Evolutionary conservation across 2,329 filamentous ascomycete species (phyloP), one percentile per base, ranked within the genome.

Genomic region (Aspergillus aculeatus): DNA sequence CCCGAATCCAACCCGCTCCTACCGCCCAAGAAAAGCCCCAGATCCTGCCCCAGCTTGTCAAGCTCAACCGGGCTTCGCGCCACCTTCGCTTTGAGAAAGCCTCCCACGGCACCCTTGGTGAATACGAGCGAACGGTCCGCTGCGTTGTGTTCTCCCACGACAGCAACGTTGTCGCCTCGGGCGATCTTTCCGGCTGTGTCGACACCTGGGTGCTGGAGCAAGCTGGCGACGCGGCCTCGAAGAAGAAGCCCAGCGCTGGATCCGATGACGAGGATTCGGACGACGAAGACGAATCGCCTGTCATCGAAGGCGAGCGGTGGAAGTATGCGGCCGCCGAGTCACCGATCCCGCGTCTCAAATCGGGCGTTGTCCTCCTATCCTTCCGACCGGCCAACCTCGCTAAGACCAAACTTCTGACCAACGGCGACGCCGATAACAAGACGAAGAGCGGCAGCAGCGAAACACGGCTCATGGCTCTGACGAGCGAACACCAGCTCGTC

Each of bases 121-220:
- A 79, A 26, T 98, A 97, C 75, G 86, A 92, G 63, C 85, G 89
- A 71, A 88, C 83, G 49, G 87, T 98, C 65, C 87, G 84, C 38
- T 89, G 91, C 56, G 75, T 89, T 26, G 82, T 88, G 2, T 97
- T 98, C 74, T 93, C 92, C 10, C 81, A 87, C 5, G 89, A 96
- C 72, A 91, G 90, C 71, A 86, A 84, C 65, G 85, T 96, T 63
- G 79, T 98, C 50, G 92, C 89, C 9, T 85, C 88, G 31, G 88
- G 89, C 51, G 94, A 97, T 73, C 77, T 97, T 55, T 88, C 89
- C 48, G 95, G 95, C 48, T 92, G 88, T 74, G 82, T 98, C 32
- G 93, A 98, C 71, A 92, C 89, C 19, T 99, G 93, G 90, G 78
- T 92, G 1, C 77, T 96, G 57, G 83, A 86, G 69, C 83, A 83